These are phyloP conservation scores for Phaeosphaeriaceae sp. DNA, from an alignment of 2,329 filamentous ascomycete genomes.

Conservation along the genomic window DNA sequence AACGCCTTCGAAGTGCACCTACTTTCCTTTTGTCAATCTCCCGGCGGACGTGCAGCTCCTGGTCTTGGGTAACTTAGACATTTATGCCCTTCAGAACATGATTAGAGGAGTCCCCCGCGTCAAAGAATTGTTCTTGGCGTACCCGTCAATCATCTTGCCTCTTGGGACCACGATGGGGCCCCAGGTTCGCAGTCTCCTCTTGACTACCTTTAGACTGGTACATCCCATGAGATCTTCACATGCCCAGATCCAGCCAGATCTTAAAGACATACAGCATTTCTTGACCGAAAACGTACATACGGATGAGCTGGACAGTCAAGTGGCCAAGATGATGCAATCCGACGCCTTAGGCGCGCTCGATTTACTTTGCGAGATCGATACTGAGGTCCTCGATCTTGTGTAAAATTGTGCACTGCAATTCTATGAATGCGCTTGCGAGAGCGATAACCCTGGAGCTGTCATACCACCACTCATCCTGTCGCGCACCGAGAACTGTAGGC, in stretches of 20 bases:
- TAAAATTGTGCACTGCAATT: slow-evolving; percentile 14
- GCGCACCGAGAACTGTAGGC: slow-evolving; percentile 10
- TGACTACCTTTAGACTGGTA: slow-evolving; percentile 9
- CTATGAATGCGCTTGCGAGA: slow-evolving; percentile 18
- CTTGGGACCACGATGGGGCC: slow-evolving; percentile 3
- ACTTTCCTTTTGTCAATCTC: slow-evolving; percentile 10
- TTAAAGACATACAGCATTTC: background rate
- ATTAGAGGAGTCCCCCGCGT: background rate
- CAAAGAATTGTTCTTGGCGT: background rate
- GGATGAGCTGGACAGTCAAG: background rate
- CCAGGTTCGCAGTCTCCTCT: slow-evolving; percentile 14
- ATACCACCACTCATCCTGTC: slow-evolving; percentile 12
- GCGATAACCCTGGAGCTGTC: slow-evolving; percentile 20
- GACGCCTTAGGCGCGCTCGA: slow-evolving; percentile 8
- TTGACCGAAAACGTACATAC: background rate
- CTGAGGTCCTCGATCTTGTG: background rate
- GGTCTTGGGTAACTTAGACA: slow-evolving; percentile 7
- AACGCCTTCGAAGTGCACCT: background rate
- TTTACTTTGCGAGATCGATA: slow-evolving; percentile 18
- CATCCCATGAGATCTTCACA: background rate
- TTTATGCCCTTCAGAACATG: background rate
- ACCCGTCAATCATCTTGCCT: slow-evolving; percentile 7
- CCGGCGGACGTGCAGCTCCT: slow-evolving; percentile 13
- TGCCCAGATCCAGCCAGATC: background rate
- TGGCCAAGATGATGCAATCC: background rate